Base-by-base conservation (phyloP, 1,284 basidiomycete species). In the Ganoderma multipileum region DNA sequence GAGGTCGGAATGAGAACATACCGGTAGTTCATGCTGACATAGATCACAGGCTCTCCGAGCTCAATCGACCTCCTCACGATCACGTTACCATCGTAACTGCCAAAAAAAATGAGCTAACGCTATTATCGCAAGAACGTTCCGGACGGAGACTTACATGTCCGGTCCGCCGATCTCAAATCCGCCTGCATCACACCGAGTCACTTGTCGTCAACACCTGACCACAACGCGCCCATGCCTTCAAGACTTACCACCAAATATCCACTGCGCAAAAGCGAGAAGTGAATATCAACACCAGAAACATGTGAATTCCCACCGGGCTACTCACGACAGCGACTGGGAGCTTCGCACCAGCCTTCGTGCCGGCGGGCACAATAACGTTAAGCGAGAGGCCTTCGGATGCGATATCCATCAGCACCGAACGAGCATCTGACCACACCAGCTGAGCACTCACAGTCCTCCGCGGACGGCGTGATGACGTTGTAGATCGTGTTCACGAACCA, bases 201-300 rank as follows among this genome's bases (percentile, higher is more conserved):
- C 33, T 33, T 33, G 33, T 33, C 33, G 26, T 47, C n/a, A 65
- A 23, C n/a, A 18, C 14, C 11, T 26, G 14, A 26, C 36, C n/a
- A 16, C 7, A 12, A 7, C 11, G 12, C 23, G 58, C n/a, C 52
- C 16, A 59, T 20, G 16, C 9, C 14, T 0, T 3, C 12, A 3
- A 6, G 6, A 42, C 63, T 39, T 73, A 87, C 82, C 87, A 73
- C 87, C 87, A 64, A 80, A 87, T 42, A 89, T 85, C 85, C 86
- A 88, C 86, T 88, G 65, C 8, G 12, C 18, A 30, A 18, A 26
- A 12, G 12, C 18, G 28, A 18, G 28, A 12, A 50, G 42, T 20
- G 30, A 42, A 38, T 36, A 26, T 39, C 41, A 47, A 9, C 9
- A 2, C 14, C 44, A 20, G 11, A 36, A 28, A 26, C 50, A 52